A percentile compares a stretch with the other conserved stretches of the same genome.
Conservation (phyloP, 495 filamentous ascomycete genomes). For the Xylaria bambusicola region DNA sequence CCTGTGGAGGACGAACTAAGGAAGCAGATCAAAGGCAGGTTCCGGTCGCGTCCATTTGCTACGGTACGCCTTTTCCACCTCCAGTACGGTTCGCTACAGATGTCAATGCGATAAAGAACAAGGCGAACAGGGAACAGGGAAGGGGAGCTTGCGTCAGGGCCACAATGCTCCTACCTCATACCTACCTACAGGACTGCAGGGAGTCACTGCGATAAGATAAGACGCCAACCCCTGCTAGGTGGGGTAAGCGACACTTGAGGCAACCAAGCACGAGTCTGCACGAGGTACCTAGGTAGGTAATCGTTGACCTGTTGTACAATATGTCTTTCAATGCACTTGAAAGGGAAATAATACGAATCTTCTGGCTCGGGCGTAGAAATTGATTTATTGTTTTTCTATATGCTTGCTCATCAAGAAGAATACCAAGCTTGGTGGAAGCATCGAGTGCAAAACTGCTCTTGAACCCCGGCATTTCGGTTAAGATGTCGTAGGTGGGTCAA, state of each 20-base stretch:
- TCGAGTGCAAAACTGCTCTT: background rate
- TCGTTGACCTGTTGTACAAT: background rate
- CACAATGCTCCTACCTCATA: background rate
- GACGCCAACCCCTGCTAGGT: background rate
- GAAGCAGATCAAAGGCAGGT: conserved; percentile 27
- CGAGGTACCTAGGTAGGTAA: too few relatives aligned
- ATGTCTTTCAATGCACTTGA: background rate
- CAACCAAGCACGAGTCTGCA: too few relatives aligned
- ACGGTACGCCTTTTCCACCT: too few relatives aligned
- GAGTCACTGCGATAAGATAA: conserved; percentile 28
- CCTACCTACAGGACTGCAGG: too few relatives aligned
- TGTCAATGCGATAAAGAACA: conserved; percentile 18
- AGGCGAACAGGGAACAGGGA: conserved; percentile 13
- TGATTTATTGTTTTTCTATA: background rate
- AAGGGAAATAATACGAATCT: too few relatives aligned
- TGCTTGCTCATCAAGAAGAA: background rate
- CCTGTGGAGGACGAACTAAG: conserved; percentile 20
- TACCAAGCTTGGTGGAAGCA: background rate
- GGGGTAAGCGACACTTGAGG: background rate
- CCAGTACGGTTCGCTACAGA: conserved; percentile 15
- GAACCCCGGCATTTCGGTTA: background rate
- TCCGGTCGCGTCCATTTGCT: conserved; percentile 36
- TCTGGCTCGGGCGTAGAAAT: too few relatives aligned
- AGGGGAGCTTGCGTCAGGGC: conserved; percentile 17
- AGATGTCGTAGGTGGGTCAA: background rate